phyloP scores from a whole-genome alignment of 169 alveolate genomes.

The Eimeria tenella region DNA sequence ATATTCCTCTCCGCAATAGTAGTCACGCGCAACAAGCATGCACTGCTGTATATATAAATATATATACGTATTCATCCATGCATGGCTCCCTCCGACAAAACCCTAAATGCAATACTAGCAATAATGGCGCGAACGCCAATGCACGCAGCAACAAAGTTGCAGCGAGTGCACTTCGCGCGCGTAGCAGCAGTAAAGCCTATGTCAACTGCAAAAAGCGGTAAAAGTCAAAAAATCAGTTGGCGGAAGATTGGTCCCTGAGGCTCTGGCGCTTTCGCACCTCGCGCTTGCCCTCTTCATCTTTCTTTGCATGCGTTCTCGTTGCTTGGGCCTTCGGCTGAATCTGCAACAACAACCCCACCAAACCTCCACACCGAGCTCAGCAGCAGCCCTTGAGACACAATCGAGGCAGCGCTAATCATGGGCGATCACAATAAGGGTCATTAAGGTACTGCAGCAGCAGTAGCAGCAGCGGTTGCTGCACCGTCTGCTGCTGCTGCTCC shows the following conservation, averaged over 20 bases:
- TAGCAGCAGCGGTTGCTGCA: background rate
- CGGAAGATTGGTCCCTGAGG: background rate
- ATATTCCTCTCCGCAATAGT: no score
- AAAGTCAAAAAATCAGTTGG: background rate
- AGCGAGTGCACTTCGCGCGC: no score
- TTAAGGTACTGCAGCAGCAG: background rate
- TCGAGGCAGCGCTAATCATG: background rate
- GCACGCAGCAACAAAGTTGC: no score
- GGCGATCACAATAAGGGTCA: background rate
- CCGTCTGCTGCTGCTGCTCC: background rate
- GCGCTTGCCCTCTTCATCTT: background rate
- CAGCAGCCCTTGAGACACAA: no score
- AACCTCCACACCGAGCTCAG: no score
- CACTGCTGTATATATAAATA: no score
- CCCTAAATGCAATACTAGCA: no score
- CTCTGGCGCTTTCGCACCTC: conserved; percentile 24
- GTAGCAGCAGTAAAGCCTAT: background rate
- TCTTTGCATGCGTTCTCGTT: background rate
- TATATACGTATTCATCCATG: no score
- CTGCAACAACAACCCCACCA: background rate
- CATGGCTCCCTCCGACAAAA: no score
- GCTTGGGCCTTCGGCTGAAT: conserved; percentile 33
- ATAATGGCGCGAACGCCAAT: no score
- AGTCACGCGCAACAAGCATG: no score
- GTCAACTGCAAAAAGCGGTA: background rate